Base-by-base conservation (phyloP, 2,329 filamentous ascomycete genomes). In the Leptographium radiaticola region DNA sequence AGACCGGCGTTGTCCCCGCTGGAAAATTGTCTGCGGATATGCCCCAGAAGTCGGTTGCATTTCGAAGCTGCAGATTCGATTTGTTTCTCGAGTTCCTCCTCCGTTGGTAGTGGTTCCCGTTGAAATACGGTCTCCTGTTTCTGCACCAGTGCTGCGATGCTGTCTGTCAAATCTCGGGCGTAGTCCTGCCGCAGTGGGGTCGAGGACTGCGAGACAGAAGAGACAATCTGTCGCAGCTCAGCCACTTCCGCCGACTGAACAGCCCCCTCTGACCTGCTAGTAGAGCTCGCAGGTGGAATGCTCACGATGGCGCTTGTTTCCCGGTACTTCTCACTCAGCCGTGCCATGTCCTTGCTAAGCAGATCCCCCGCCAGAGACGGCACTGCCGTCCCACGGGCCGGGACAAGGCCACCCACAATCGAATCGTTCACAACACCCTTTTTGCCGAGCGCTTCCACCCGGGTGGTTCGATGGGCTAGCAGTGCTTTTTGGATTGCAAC, bases 211-310 rank as follows among this genome's bases (percentile, higher is more conserved):
- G 55, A 52, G 10, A 72, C 58, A 0, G 46, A 39, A 8, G 56
- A 44, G 12, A 73, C 60, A 39, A 73, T 70, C 5, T 58, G n/a
- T 16, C 53, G 58, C 13, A 69, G 58, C 53, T 67, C 64, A 1
- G 60, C 1, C 7, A 51, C 11, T 38, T 46, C 42, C 6, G 15
- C 9, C 13, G 16, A 31, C 18, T 40, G 10, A 7, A 5, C 20
- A 18, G 40, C 16, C n/a, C 25, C 25, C 25, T 25, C 25, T 25
- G 2, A 3, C 25, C 25, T 5, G 3, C 5, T 25, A 25, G 5
- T 5, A 25, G 25, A 25, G 25, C 25, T 25, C 25, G 25, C 25
- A 25, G 25, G 5, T 25, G 25, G 25, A 3, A 25, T 5, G 2
- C 25, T 25, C 25, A 25, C 5, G 25, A 25, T 25, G 25, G 5